These are phyloP conservation scores for Parastagonospora nodorum DNA, from an alignment of 2,329 filamentous ascomycete genomes.

Conservation along the genomic window DNA sequence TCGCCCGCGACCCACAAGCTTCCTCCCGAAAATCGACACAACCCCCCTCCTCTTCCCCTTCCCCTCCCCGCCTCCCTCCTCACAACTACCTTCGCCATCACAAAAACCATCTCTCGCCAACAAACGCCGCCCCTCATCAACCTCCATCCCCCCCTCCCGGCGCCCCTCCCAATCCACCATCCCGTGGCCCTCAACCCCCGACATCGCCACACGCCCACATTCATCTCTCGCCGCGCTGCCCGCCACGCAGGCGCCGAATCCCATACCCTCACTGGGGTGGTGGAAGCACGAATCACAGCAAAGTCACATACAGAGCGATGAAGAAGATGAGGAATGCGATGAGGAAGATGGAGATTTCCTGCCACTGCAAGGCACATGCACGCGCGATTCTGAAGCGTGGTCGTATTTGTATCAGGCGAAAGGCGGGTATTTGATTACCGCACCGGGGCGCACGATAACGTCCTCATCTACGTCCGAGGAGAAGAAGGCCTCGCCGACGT, in stretches of 20 bases:
- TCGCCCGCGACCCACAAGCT: slow-evolving; percentile 7
- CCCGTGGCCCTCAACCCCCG: slow-evolving; percentile 17
- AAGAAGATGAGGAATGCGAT: slow-evolving; percentile 2
- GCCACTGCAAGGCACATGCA: slow-evolving; percentile 25
- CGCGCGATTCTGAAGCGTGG: slow-evolving; percentile 17
- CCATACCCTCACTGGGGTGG: not conserved
- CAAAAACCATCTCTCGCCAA: not conserved
- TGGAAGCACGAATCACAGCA: not conserved
- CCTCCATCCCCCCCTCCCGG: not conserved
- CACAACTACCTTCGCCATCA: slow-evolving; percentile 3
- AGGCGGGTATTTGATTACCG: slow-evolving; percentile 2
- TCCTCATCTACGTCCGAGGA: not conserved
- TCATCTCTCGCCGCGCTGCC: slow-evolving; percentile 2
- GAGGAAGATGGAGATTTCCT: slow-evolving; percentile 7
- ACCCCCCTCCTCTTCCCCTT: not conserved
- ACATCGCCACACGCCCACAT: slow-evolving; percentile 6
- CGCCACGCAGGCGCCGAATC: slow-evolving; percentile 1
- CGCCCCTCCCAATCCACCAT: slow-evolving; percentile 11
- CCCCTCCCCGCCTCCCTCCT: not conserved
- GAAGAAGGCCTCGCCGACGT: not conserved
- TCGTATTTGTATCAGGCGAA: slow-evolving; percentile 17
- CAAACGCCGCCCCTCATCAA: not conserved
- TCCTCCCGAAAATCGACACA: slow-evolving; percentile 4
- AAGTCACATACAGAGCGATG: not conserved
- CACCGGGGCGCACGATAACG: no score